Evolutionary conservation across 2,329 filamentous ascomycete species (phyloP).

Genomic region (Reticulascus tulasneorum): DNA sequence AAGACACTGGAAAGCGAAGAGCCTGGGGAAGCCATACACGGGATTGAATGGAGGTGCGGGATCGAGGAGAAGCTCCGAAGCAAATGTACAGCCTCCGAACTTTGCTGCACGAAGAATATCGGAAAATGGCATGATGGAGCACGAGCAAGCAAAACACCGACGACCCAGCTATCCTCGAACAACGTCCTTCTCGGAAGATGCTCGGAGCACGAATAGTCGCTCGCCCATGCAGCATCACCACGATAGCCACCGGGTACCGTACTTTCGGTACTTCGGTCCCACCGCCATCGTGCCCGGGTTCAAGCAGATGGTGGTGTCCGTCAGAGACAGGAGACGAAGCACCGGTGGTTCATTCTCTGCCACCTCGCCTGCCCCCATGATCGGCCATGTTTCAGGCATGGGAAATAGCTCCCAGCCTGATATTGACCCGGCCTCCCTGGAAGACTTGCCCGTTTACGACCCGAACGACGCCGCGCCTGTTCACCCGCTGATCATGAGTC

Average conservation of each 20-base stretch:
- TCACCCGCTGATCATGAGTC: slow-evolving; percentile 68
- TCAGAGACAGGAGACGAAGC: slow-evolving; percentile 62
- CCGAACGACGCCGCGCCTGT: slow-evolving; percentile 65
- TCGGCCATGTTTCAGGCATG: slow-evolving; percentile 8
- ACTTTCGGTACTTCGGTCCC: slow-evolving; percentile 86
- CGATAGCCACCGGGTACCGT: slow-evolving; percentile 68
- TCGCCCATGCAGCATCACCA: slow-evolving; percentile 46
- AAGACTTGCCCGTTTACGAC: slow-evolving; percentile 72
- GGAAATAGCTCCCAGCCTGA: slow-evolving; percentile 24
- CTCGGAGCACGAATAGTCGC: slow-evolving; percentile 31
- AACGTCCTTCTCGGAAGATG: slow-evolving; percentile 36
- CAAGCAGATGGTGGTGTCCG: slow-evolving; percentile 85
- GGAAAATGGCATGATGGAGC: slow-evolving; percentile 3
- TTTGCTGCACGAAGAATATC: slow-evolving; percentile 10
- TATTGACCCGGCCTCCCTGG: slow-evolving; percentile 36
- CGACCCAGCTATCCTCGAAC: slow-evolving; percentile 25
- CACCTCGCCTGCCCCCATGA: slow-evolving; percentile 37
- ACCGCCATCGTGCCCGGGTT: slow-evolving; percentile 89
- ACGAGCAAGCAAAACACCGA: slow-evolving; percentile 11
- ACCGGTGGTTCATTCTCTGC: slow-evolving; percentile 53
- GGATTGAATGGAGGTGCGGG: background rate
- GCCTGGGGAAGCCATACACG: slow-evolving; percentile 1
- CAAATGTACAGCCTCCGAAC: slow-evolving; percentile 4
- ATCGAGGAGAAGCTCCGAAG: slow-evolving; percentile 1
- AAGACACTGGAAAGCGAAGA: slow-evolving; percentile 23